Base-by-base conservation (phyloP, 768 basidiomycete species). In the Harrya chromipes region DNA sequence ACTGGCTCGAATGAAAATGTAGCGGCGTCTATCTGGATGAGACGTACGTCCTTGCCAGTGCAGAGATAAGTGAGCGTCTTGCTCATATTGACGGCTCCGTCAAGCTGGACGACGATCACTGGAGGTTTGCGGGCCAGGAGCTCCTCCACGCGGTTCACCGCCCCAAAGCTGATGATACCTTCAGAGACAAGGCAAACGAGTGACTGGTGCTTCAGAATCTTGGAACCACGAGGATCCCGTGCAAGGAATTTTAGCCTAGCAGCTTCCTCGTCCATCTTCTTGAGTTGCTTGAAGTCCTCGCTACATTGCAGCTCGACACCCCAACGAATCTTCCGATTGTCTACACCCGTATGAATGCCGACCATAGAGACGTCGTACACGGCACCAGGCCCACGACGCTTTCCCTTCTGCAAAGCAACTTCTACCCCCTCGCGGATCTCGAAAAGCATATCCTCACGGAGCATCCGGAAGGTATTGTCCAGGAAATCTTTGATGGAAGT, bases 381-480 rank as follows among this genome's bases (percentile, higher is more conserved):
- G 21, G 36, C 17, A 21, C 57, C 57, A 4, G 72, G 50, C 3
- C 72, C 72, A 9, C 74, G 67, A 46, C 66, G 54, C 17, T 64
- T 58, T 0, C 71, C 70, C 58, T 69, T 62, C 8, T 66, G 64
- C 3, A 68, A 44, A 0, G 63, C 68, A 6, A 74, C 68, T 50
- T 76, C 72, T 8, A 83, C 46, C 54, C 79, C 81, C 34, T 85
- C 78, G 8, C 74, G 71, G 40, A 83, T 70, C 41, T 82, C 79
- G 47, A 74, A 72, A 4, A 84, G 43, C 78, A 84, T 81, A 47
- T 83, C 84, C 53, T 86, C 85, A 1, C 85, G 65, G 11, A 84
- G 65, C 26, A 87, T 70, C 1, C 85, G 76, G 56, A 83, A 87
- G 42, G 80, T 81, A 37, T 83, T 83, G 54, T 85, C 85, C 16